A percentile compares a stretch with the other conserved stretches of the same genome.
Evolutionary conservation across 345 rosid genomes (phyloP).

Genomic region (Brassica napus): DNA sequence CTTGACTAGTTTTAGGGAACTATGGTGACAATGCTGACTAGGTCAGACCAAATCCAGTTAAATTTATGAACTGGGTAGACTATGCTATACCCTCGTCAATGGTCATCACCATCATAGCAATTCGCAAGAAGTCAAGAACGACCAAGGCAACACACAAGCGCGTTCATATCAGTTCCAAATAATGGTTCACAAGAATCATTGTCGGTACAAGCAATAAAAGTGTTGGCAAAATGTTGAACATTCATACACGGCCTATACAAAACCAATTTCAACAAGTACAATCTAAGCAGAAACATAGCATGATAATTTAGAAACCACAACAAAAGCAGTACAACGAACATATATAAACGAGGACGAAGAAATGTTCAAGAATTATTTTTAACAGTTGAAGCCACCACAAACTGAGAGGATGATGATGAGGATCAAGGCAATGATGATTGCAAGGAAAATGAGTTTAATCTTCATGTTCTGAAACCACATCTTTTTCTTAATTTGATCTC

Average conservation of each 20-base stretch:
- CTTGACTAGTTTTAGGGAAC: too few species aligned
- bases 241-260: conserved; percentile 39
- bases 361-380: conserved; percentile 23
- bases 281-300: conserved; percentile 31
- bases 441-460: conserved; percentile 84
- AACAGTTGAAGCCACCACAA: conserved; percentile 88
- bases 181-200: conserved; percentile 17
- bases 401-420: conserved; percentile 73
- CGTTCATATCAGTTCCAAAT: neutral
- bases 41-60: too few species aligned
- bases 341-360: neutral
- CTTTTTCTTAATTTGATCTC: conserved; percentile 81
- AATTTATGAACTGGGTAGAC: too few species aligned
- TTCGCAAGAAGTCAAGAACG: too few species aligned
- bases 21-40: too few species aligned
- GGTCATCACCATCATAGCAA: too few species aligned
- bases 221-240: conserved; percentile 15
- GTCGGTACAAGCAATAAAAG: conserved; percentile 2
- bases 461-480: conserved; percentile 98
- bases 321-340: neutral
- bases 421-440: conserved; percentile 66
- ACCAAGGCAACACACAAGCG: neutral
- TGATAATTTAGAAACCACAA: neutral
- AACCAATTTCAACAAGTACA: conserved; percentile 31
- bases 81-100: too few species aligned